A percentile compares a stretch with the other conserved stretches of the same genome.
phyloP scores from a whole-genome alignment of 2,329 filamentous ascomycete genomes.

The Endoconidiophora polonica region DNA sequence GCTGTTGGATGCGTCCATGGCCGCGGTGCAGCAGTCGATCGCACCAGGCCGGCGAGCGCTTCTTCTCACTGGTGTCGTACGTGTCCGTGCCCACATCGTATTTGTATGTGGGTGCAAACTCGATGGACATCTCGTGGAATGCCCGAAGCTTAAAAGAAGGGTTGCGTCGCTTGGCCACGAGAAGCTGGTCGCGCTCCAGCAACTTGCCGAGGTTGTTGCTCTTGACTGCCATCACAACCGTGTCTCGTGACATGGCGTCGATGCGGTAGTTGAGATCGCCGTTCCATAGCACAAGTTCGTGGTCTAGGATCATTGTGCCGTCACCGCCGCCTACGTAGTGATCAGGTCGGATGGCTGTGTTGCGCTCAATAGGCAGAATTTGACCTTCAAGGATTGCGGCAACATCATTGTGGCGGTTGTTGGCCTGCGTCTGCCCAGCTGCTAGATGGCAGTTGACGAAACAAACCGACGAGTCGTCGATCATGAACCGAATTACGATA shows the following conservation, averaged over 20 bases:
- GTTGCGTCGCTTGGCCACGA: slow-evolving; percentile 77
- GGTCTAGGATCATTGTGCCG: slow-evolving; percentile 84
- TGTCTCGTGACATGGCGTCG: slow-evolving; percentile 88
- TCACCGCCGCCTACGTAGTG: slow-evolving; percentile 85
- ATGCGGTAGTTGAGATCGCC: slow-evolving; percentile 97
- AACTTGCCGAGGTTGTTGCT: slow-evolving; percentile 69
- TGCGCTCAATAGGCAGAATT: slow-evolving; percentile 55
- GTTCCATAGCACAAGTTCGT: slow-evolving; percentile 93
- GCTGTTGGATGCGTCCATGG: slow-evolving; percentile 63
- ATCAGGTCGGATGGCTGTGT: slow-evolving; percentile 51
- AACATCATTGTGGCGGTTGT: slow-evolving; percentile 81
- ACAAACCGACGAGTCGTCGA: slow-evolving; percentile 88
- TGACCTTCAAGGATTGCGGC: slow-evolving; percentile 72
- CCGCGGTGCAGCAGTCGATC: slow-evolving; percentile 82
- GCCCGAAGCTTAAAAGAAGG: slow-evolving; percentile 75
- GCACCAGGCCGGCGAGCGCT: slow-evolving; percentile 88
- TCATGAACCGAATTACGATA: slow-evolving; percentile 73
- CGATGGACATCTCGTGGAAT: slow-evolving; percentile 81
- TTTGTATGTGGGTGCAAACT: slow-evolving; percentile 92
- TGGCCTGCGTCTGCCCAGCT: slow-evolving; percentile 79
- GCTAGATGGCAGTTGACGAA: slow-evolving; percentile 96
- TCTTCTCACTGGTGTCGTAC: slow-evolving; percentile 92
- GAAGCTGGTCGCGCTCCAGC: slow-evolving; percentile 81
- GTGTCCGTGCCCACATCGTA: slow-evolving; percentile 91
- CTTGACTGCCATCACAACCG: slow-evolving; percentile 72